A percentile compares a stretch with the other conserved stretches of the same genome.
Evolutionary conservation across 495 filamentous ascomycete species (phyloP).

Genomic region (Terfezia boudieri): DNA sequence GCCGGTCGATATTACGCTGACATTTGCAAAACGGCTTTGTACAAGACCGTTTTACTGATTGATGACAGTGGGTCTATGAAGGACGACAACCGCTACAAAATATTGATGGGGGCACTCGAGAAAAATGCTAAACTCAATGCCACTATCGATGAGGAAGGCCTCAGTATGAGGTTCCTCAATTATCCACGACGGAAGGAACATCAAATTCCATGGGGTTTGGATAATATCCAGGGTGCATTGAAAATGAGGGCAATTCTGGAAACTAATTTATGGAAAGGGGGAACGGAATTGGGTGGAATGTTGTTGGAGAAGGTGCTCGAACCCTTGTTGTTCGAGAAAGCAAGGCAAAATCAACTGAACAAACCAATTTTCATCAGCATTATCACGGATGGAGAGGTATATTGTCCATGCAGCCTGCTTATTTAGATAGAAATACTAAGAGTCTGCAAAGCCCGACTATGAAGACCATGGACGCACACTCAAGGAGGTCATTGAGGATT

Average conservation of each 20-base stretch:
- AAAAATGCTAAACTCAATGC: not conserved
- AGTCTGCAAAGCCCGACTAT: too few relatives aligned
- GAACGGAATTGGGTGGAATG: conserved; percentile 39
- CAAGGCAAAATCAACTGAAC: conserved; percentile 25
- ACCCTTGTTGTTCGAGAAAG: conserved; percentile 31
- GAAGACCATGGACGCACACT: too few relatives aligned
- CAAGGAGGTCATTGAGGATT: too few relatives aligned
- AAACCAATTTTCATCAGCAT: conserved; percentile 46
- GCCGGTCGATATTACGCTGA: not conserved
- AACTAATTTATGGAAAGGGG: too few relatives aligned
- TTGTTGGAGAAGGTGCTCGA: conserved; percentile 37
- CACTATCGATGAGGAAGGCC: not conserved
- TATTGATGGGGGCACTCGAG: not conserved
- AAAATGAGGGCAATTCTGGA: too few relatives aligned
- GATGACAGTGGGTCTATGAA: not conserved
- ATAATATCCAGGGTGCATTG: not conserved
- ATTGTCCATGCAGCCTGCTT: not conserved
- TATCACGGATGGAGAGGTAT: conserved; percentile 36
- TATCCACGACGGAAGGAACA: not conserved
- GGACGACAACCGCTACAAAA: not conserved
- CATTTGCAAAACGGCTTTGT: not conserved
- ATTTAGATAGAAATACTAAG: too few relatives aligned
- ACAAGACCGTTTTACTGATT: not conserved
- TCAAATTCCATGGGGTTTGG: not conserved
- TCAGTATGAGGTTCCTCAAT: not conserved